Base-by-base conservation (phyloP, 129 eudicot species). In the Centella asiatica region DNA sequence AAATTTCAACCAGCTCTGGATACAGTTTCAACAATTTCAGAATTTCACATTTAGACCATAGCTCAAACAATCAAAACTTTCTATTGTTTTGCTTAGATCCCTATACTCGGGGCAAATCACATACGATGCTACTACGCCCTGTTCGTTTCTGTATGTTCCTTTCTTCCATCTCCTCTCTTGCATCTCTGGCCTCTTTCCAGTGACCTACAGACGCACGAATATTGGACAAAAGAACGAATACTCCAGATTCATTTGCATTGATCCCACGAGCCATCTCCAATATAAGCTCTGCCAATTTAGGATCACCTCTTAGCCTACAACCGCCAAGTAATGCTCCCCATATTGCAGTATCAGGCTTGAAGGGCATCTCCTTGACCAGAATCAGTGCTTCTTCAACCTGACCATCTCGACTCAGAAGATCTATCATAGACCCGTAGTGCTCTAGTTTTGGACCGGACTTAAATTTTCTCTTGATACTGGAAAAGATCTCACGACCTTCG, bases 261-360 rank as follows among this genome's bases (percentile, higher is more conserved):
- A 80, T 36, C 40, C 60, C 75, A 27, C 57, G 15, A 52, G 66
- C 78, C 66, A 64, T 76, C 33, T 73, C 42, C 48, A 73, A 61
- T 8, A 74, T 48, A 45, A 34, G 63, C 65, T 83, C 86, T 1
- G 81, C 90, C 78, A 80, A 49, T 26, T 50, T 47, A 27, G 77
- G 33, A 27, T 80, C 69, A 47, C 76, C 77, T 53, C 66, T 60
- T 13, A 32, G 37, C 19, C 44, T 46, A 67, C 90, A 83, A 12
- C 86, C 81, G 32, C 80, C 71, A 32, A 83, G 70, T 44, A 83
- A 68, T 47, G 90, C 83, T 39, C 86, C 90, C 86, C 78, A 80
- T 13, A 80, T 72, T 13, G 81, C 86, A 7, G 61, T 55, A 71
- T 80, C 86, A 1, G 86, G 83, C 44, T 72, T 46, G 18, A 72